Conservation (phyloP, 257 asterid species). For the Knoxia roxburghii region DNA sequence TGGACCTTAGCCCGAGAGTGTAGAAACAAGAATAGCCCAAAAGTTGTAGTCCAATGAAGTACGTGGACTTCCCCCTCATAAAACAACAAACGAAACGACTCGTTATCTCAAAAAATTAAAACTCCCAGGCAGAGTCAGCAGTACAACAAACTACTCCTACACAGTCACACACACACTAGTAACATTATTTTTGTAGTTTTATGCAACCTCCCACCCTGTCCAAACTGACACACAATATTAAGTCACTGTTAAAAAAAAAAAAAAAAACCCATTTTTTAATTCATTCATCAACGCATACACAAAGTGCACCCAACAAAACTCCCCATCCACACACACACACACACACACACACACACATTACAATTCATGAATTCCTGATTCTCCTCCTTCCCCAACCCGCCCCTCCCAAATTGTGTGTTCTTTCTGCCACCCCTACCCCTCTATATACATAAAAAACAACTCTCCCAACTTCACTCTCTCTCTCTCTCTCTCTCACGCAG, state of each 20-base stretch:
- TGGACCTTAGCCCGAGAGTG: no score
- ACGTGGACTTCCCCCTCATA: no score
- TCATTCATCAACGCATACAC: background rate
- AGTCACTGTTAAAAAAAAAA: background rate
- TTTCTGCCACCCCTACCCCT: background rate
- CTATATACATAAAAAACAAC: background rate
- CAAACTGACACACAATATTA: constrained; percentile 10
- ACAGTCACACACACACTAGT: no score
- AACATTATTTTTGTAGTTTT: no score
- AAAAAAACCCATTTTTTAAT: background rate
- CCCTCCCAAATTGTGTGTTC: background rate
- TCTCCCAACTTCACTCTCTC: background rate
- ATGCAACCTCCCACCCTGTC: background rate
- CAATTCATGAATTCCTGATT: background rate
- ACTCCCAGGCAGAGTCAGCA: no score
- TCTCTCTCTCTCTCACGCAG: background rate
- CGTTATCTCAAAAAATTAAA: no score
- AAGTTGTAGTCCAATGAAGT: no score
- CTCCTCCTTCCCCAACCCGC: no score
- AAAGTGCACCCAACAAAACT: background rate
- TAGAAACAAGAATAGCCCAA: no score
- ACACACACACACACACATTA: background rate
- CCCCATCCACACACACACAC: background rate
- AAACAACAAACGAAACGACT: no score
- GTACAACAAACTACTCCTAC: no score